Evolutionary conservation across 176 grass and related monocot genomes (phyloP).

Genomic region (Oryza punctata): DNA sequence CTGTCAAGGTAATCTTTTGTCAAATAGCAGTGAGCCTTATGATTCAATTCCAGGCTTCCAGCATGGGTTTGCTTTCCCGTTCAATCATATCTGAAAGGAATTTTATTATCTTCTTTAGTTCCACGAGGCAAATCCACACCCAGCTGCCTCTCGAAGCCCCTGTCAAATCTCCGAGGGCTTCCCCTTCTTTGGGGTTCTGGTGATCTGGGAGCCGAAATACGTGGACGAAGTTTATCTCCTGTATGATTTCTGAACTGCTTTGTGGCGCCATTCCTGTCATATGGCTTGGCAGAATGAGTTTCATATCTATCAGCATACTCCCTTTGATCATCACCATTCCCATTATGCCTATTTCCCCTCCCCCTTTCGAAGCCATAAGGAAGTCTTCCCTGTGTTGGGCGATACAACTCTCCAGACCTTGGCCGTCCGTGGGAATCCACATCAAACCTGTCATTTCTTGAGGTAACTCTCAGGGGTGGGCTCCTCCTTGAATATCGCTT

Average conservation of each 20-base stretch:
- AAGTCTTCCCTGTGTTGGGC: conserved; percentile 49
- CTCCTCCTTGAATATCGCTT: conserved; percentile 61
- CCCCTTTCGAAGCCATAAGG: conserved; percentile 54
- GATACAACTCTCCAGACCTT: conserved; percentile 57
- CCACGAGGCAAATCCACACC: conserved; percentile 38
- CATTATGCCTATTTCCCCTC: conserved; percentile 52
- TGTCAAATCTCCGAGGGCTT: conserved; percentile 56
- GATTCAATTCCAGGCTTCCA: conserved; percentile 7
- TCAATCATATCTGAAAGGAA: conserved; percentile 39
- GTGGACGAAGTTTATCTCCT: conserved; percentile 53
- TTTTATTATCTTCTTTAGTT: conserved; percentile 51
- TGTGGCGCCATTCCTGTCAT: conserved; percentile 43
- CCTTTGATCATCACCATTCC: conserved; percentile 53
- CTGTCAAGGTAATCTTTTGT: conserved; percentile 43
- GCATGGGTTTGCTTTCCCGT: conserved; percentile 17
- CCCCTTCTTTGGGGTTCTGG: conserved; percentile 53
- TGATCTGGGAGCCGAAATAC: conserved; percentile 50
- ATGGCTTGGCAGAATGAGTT: conserved; percentile 51
- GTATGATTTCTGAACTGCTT: conserved; percentile 52
- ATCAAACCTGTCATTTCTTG: conserved; percentile 51
- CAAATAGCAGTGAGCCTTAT: conserved; percentile 6
- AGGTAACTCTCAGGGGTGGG: conserved; percentile 39
- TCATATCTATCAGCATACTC: conserved; percentile 49
- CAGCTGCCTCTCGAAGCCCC: conserved; percentile 47
- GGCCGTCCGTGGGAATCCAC: conserved; percentile 49